These are phyloP conservation scores for Salix koriyanagi DNA, from an alignment of 345 rosid species.

Conservation along the genomic window DNA sequence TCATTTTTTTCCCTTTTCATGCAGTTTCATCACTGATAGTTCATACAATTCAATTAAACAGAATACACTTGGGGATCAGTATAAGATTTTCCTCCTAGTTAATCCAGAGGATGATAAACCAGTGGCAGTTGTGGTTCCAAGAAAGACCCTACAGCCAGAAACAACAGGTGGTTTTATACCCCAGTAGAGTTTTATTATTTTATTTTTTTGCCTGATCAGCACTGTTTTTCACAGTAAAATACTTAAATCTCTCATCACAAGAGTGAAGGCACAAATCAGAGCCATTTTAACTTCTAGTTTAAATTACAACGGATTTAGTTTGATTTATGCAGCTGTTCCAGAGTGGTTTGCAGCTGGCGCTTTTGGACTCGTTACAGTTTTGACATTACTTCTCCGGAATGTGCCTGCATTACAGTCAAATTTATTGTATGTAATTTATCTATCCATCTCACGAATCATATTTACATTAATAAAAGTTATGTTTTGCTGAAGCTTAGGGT, in stretches of 20 bases:
- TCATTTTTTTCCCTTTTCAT: not conserved
- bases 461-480: not conserved
- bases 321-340: constrained; percentile 68
- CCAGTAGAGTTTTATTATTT: not conserved
- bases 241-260: constrained; percentile 2
- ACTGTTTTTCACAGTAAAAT: not conserved
- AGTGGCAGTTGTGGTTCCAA: constrained; percentile 90
- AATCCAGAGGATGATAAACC: constrained; percentile 97
- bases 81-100: constrained; percentile 78
- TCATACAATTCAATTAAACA: constrained; percentile 24
- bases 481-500: not conserved
- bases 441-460: not conserved
- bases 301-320: not conserved
- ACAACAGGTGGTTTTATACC: constrained; percentile 49
- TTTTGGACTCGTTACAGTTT: constrained; percentile 77
- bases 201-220: not conserved
- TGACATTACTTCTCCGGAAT: constrained; percentile 79
- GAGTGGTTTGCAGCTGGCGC: constrained; percentile 98
- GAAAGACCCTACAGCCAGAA: constrained; percentile 71
- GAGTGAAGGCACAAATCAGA: not conserved
- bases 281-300: not conserved
- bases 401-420: constrained; percentile 84
- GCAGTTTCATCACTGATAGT: constrained; percentile 6
- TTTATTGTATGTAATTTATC: constrained; percentile 54
- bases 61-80: constrained; percentile 76